These are phyloP conservation scores for Oryza meyeriana DNA, from an alignment of 176 grass and related monocot species.

Conservation along the genomic window DNA sequence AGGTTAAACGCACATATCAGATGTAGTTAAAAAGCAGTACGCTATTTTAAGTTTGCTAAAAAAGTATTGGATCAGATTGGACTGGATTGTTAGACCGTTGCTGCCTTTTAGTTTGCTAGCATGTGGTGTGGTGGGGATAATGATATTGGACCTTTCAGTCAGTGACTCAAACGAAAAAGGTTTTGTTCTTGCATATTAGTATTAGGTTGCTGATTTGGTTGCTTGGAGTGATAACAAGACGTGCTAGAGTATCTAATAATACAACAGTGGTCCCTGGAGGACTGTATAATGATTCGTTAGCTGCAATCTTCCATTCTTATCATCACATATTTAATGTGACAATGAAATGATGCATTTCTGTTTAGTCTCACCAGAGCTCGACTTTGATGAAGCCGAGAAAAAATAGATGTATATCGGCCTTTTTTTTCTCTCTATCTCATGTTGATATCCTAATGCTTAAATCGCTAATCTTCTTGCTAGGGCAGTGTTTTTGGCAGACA, in stretches of 20 bases:
- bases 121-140: slow-evolving; percentile 14
- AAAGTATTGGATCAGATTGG: background rate
- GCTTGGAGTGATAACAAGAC: slow-evolving; percentile 18
- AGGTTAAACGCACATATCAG: slow-evolving; percentile 4
- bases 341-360: slow-evolving; percentile 12
- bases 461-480: slow-evolving; percentile 28
- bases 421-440: background rate
- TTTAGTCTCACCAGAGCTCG: slow-evolving; percentile 15
- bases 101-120: background rate
- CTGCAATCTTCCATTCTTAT: slow-evolving; percentile 8
- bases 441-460: slow-evolving; percentile 21
- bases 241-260: slow-evolving; percentile 7
- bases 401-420: slow-evolving; percentile 1
- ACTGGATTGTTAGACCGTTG: background rate
- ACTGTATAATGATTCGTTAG: slow-evolving; percentile 24
- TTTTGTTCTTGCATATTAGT: slow-evolving; percentile 8
- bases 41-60: background rate
- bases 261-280: background rate
- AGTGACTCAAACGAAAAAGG: slow-evolving; percentile 4
- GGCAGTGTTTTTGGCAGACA: slow-evolving; percentile 24
- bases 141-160: slow-evolving; percentile 9
- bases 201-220: slow-evolving; percentile 25
- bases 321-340: slow-evolving; percentile 5
- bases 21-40: background rate
- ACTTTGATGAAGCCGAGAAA: background rate